Percentiles rank a stretch among this genome's conserved stretches.
These are phyloP conservation scores for Candida ortonii DNA, from an alignment of 805 yeast species.

Conservation along the genomic window DNA sequence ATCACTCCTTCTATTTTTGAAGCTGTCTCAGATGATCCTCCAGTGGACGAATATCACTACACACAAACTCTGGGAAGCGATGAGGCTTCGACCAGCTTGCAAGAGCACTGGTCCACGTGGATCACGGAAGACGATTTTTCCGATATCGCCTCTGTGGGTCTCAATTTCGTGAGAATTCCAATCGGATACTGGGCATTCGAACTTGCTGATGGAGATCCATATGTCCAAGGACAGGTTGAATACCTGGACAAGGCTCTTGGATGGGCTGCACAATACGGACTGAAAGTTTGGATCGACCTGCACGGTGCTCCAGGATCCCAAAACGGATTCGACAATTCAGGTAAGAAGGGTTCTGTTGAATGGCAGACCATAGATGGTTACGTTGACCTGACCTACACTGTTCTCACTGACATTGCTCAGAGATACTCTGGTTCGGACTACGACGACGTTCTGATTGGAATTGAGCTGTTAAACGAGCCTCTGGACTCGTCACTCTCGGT, in stretches of 20 bases:
- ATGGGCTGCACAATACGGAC: slow-evolving; percentile 63
- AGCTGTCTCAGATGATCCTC: slow-evolving; percentile 46
- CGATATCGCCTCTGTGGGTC: slow-evolving; percentile 56
- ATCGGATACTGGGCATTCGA: slow-evolving; percentile 93
- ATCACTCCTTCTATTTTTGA: slow-evolving; percentile 77
- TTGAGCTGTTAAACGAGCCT: slow-evolving; percentile 88
- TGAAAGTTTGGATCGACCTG: slow-evolving; percentile 86
- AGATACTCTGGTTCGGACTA: slow-evolving; percentile 64
- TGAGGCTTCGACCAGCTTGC: slow-evolving; percentile 48
- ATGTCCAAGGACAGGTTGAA: slow-evolving; percentile 74
- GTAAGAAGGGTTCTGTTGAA: slow-evolving; percentile 58
- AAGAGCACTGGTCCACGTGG: slow-evolving; percentile 77
- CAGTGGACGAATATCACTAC: slow-evolving; percentile 82
- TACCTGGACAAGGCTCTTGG: slow-evolving; percentile 73
- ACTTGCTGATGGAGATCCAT: slow-evolving; percentile 66
- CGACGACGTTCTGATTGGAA: slow-evolving; percentile 73
- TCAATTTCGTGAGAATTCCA: slow-evolving; percentile 86
- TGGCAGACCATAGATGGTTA: slow-evolving; percentile 52
- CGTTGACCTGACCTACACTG: slow-evolving; percentile 50
- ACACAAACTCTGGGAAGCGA: slow-evolving; percentile 58
- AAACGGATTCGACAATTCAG: slow-evolving; percentile 94
- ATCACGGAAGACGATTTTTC: slow-evolving; percentile 69
- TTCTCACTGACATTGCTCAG: slow-evolving; percentile 50
- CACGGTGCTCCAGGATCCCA: slow-evolving; percentile 98
- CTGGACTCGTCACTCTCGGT: slow-evolving; percentile 67